Evolutionary conservation across 75 land plant species (phyloP), one percentile per base, ranked within the genome.

Genomic region (Selaginella moellendorffii): DNA sequence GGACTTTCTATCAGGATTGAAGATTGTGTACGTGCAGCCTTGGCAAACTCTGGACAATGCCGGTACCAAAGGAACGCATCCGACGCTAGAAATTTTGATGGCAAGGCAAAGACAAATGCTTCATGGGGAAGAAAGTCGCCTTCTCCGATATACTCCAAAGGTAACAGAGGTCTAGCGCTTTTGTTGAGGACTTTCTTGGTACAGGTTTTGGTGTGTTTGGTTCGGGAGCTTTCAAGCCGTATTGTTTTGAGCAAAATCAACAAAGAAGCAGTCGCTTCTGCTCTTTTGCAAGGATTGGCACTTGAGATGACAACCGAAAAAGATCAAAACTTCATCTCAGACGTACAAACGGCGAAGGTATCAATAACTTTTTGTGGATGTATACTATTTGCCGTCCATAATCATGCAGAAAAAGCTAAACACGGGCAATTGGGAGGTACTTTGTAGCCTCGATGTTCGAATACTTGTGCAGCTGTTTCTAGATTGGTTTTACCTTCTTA

Each of bases 91-190:
- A 14, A 36, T 42, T 23, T 27, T 62, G n/a, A 69, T 69, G 71
- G 24, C 60, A 17, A 30, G 71, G 20, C 65, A 69, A 31, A 28
- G 60, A 30, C 61, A 69, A 26, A 28, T 56, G 28, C 62, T 69
- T 12, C 71, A 69, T 62, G 71, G 71, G 18, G 52, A 62, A 46
- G 71, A 69, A 62, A 26, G 46, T 23, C 51, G 71, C 0, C 54
- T 28, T 21, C 63, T 69, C 20, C 52, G 52, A n/a, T 69, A 31
- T 65, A 62, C 60, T 28, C 71, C 71, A 27, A 69, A 69, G 66
- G 71, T 69, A 17, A 24, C 19, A 5, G n/a, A n/a, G n/a, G n/a
- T n/a, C n/a, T n/a, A n/a, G n/a, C n/a, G n/a, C n/a, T n/a, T n/a
- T n/a, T n/a, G n/a, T n/a, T n/a, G n/a, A n/a, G n/a, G n/a, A 1